phyloP scores from a whole-genome alignment of 2,329 filamentous ascomycete genomes.

The Thielaviopsis punctulata region DNA sequence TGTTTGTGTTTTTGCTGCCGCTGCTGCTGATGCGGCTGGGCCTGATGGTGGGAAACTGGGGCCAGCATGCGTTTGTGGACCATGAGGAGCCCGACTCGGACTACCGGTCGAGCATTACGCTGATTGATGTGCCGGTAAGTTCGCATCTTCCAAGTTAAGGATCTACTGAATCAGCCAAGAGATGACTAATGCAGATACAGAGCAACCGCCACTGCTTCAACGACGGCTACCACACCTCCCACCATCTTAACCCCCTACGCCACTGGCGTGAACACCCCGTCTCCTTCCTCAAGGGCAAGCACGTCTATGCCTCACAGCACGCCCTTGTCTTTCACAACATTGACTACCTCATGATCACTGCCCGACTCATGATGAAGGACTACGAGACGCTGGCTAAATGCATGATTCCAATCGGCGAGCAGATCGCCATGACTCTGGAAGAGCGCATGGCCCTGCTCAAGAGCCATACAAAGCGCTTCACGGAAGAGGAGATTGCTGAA shows the following conservation, averaged over 20 bases:
- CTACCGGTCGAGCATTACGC: slow-evolving; percentile 60
- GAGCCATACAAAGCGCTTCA: slow-evolving; percentile 47
- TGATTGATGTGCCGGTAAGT: slow-evolving; percentile 61
- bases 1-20: slow-evolving; percentile 51
- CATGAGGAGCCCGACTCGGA: slow-evolving; percentile 58
- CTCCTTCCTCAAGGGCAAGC: slow-evolving; percentile 53
- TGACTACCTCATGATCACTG: slow-evolving; percentile 61
- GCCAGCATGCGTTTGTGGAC: slow-evolving; percentile 68
- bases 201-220: slow-evolving; percentile 73
- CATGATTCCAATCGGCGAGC: slow-evolving; percentile 56
- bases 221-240: slow-evolving; percentile 67
- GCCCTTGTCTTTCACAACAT: slow-evolving; percentile 69
- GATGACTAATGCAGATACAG: slow-evolving; percentile 23
- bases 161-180: background rate
- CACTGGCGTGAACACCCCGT: slow-evolving; percentile 71
- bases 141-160: background rate
- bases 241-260: slow-evolving; percentile 59
- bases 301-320: slow-evolving; percentile 45
- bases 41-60: slow-evolving; percentile 73
- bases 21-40: slow-evolving; percentile 49
- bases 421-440: slow-evolving; percentile 47
- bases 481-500: slow-evolving; percentile 41
- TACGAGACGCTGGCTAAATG: slow-evolving; percentile 52
- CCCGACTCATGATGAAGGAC: slow-evolving; percentile 51
- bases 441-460: slow-evolving; percentile 46